A percentile compares a stretch with the other conserved stretches of the same genome.
Evolutionary conservation across 192 early-diverging fungal genomes (phyloP).

Genomic region (Podila clonocystis): DNA sequence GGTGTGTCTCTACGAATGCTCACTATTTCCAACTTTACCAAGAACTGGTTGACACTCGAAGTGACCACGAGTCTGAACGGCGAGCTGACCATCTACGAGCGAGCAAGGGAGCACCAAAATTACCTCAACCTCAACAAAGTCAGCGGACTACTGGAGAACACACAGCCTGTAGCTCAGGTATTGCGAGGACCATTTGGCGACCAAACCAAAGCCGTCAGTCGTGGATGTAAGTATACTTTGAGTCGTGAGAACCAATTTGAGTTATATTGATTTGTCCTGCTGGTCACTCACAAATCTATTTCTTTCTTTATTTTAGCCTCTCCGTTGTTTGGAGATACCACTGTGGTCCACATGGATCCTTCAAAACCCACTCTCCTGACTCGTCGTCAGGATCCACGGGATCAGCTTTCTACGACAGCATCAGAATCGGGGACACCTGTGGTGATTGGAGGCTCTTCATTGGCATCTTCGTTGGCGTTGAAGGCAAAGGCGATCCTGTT

Average conservation of each 20-base stretch:
- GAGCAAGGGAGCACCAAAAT: slow-evolving; percentile 29
- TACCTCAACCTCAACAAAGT: slow-evolving; percentile 19
- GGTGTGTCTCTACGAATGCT: slow-evolving; percentile 81
- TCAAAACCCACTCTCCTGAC: slow-evolving; percentile 14
- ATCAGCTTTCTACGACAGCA: slow-evolving; percentile 17
- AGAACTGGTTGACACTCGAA: slow-evolving; percentile 56
- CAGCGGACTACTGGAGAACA: slow-evolving; percentile 3
- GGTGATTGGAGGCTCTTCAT: slow-evolving; percentile 17
- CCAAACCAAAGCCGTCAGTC: slow-evolving; percentile 5
- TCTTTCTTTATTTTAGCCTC: neutral
- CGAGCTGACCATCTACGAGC: slow-evolving; percentile 52
- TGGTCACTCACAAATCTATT: neutral
- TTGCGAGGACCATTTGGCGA: neutral
- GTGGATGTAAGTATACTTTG: slow-evolving; percentile 11
- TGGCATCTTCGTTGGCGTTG: slow-evolving; percentile 29
- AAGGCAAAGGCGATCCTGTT: slow-evolving; percentile 47
- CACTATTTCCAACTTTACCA: slow-evolving; percentile 86
- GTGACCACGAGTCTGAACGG: slow-evolving; percentile 56
- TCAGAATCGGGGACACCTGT: slow-evolving; percentile 35
- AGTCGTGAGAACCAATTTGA: neutral
- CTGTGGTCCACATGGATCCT: neutral
- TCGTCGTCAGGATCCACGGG: slow-evolving; percentile 33
- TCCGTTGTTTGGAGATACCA: neutral
- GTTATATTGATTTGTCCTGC: neutral
- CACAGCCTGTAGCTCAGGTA: neutral